phyloP scores from a whole-genome alignment of 228 moss, liverwort and hornwort species.

The Sphagnum fallax region DNA sequence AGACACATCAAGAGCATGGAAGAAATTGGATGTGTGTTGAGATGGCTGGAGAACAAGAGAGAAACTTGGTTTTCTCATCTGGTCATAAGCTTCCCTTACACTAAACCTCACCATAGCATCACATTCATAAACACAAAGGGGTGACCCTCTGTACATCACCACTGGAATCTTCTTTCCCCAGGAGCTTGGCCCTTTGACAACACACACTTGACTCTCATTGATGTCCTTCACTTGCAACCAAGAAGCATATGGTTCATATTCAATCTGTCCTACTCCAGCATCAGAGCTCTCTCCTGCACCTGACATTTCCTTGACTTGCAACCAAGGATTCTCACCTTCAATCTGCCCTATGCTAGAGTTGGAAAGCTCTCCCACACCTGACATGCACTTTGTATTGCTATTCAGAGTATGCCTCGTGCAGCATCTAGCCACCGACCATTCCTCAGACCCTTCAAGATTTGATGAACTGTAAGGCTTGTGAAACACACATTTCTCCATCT shows the following conservation, averaged over 20 bases:
- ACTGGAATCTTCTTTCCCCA: neutral
- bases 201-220: neutral
- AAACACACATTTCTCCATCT: neutral
- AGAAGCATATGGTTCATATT: neutral
- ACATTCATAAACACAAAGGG: neutral
- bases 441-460: neutral
- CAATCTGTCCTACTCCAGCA: neutral
- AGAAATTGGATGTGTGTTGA: neutral
- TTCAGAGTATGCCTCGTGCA: neutral
- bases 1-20: neutral
- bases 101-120: neutral
- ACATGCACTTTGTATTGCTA: neutral
- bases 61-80: neutral
- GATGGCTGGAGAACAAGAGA: neutral
- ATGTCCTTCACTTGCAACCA: neutral
- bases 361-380: neutral
- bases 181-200: neutral
- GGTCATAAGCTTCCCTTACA: constrained; percentile 1
- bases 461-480: too few species aligned
- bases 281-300: neutral
- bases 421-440: neutral
- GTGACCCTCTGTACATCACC: neutral
- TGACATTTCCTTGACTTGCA: neutral
- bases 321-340: neutral
- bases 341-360: neutral